A percentile compares a stretch with the other conserved stretches of the same genome.
Conservation (phyloP, 1,284 basidiomycete genomes). For the Ceratobasidium papillatum region DNA sequence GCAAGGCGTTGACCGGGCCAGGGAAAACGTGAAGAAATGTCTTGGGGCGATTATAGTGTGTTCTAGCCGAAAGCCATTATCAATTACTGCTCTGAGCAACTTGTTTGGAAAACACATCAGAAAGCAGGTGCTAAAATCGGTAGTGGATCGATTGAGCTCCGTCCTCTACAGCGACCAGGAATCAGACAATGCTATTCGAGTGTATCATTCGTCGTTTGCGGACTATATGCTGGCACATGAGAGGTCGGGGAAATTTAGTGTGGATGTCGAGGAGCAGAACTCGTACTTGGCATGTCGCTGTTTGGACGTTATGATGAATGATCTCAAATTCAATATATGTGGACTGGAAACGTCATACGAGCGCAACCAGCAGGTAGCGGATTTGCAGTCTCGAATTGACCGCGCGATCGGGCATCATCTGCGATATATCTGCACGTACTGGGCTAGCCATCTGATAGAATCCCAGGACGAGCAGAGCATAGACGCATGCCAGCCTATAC, state of each 20-base stretch:
- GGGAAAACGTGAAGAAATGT: neutral
- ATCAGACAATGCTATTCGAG: neutral
- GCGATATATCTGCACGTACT: conserved; percentile 9
- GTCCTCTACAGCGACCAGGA: neutral
- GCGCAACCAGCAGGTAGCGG: neutral
- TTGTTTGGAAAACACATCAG: neutral
- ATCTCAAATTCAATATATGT: conserved; percentile 27
- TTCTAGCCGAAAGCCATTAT: neutral
- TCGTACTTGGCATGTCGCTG: neutral
- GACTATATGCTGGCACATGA: neutral
- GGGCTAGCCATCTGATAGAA: neutral
- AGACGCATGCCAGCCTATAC: too few species aligned
- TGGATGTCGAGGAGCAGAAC: conserved; percentile 1
- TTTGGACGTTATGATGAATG: neutral
- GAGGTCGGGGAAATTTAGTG: neutral
- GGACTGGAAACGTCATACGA: conserved; percentile 15
- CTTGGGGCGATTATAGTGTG: neutral
- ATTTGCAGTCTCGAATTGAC: neutral
- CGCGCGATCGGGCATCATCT: neutral
- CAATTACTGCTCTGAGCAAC: neutral
- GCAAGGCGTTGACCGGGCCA: neutral
- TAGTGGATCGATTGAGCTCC: neutral
- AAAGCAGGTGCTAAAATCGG: neutral
- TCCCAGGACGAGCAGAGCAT: neutral
- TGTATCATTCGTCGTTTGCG: conserved; percentile 2